Evolutionary conservation across 164 flowering plant genomes (phyloP).

Genomic region (Stephania cephalantha): DNA sequence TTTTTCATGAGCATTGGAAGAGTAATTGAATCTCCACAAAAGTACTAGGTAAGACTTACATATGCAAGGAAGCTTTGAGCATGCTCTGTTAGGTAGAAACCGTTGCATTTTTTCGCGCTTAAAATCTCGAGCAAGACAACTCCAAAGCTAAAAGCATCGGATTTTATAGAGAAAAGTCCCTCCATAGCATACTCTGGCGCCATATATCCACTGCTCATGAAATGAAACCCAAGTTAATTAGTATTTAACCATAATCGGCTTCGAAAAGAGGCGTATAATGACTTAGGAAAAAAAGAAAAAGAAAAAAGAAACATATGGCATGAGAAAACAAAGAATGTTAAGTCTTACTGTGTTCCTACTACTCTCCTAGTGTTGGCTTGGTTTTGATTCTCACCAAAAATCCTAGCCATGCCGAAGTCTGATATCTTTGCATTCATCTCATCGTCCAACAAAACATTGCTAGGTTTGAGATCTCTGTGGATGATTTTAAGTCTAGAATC

Average conservation of each 20-base stretch:
- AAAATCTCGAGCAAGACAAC: conserved; percentile 23
- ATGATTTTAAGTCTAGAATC: conserved; percentile 30
- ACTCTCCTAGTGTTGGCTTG: conserved; percentile 17
- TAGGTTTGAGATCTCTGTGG: conserved; percentile 32
- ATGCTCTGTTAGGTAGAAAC: conserved; percentile 1
- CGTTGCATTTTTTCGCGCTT: conserved; percentile 20
- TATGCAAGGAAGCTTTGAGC: conserved; percentile 14
- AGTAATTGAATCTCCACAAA: not conserved
- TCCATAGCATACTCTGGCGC: conserved; percentile 28
- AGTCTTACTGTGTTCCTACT: conserved; percentile 22
- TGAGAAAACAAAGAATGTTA: not conserved
- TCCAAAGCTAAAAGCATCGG: conserved; percentile 27
- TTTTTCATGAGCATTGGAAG: not conserved
- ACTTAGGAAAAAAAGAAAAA: not conserved
- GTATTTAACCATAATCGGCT: not conserved
- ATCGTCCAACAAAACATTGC: conserved; percentile 23
- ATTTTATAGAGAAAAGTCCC: conserved; percentile 24
- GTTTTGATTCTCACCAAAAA: conserved; percentile 20
- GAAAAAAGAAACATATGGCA: not conserved
- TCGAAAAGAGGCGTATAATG: not conserved
- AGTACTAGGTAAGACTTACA: conserved; percentile 13
- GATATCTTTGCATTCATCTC: conserved; percentile 27
- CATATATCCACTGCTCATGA: conserved; percentile 24
- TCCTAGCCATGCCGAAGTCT: conserved; percentile 35
- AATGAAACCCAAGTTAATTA: not conserved